phyloP scores from a whole-genome alignment of 2,329 filamentous ascomycete genomes.

The Gnomoniopsis smithogilvyi region DNA sequence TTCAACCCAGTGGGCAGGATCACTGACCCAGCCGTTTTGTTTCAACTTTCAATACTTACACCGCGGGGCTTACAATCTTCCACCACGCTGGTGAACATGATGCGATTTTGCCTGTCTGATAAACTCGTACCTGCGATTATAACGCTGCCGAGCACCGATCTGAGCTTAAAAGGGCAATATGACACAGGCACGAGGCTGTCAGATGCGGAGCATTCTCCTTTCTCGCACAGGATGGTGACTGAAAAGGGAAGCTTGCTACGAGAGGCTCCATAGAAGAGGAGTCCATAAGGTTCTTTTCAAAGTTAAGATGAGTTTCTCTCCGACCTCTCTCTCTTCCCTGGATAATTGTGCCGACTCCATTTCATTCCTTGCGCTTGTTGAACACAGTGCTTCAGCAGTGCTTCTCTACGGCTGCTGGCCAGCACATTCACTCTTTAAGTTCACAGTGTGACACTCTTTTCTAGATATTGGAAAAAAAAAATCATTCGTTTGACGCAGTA shows the following conservation, averaged over 20 bases:
- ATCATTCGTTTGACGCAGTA: neutral
- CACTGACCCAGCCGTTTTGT: constrained; percentile 6
- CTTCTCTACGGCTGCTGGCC: constrained; percentile 17
- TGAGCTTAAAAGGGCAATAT: constrained; percentile 5
- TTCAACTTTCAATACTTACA: constrained; percentile 14
- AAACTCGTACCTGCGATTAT: neutral
- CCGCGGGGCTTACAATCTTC: neutral
- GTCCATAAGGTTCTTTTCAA: neutral
- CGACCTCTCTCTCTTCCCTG: constrained; percentile 2
- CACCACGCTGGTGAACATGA: neutral
- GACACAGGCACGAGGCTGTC: neutral
- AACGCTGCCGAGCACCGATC: neutral
- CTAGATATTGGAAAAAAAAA: no score
- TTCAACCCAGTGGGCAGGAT: neutral
- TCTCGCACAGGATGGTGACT: constrained; percentile 1
- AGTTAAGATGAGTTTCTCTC: neutral
- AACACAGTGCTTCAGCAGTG: constrained; percentile 16
- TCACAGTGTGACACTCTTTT: constrained; percentile 1
- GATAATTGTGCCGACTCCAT: constrained; percentile 6
- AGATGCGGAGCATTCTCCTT: neutral
- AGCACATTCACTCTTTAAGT: constrained; percentile 6
- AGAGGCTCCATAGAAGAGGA: neutral
- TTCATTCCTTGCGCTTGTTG: constrained; percentile 8
- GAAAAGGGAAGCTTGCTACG: neutral
- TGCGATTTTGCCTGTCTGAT: neutral